Evolutionary conservation across 2,329 filamentous ascomycete species (phyloP).

Genomic region (Huntiella bhutanensis): DNA sequence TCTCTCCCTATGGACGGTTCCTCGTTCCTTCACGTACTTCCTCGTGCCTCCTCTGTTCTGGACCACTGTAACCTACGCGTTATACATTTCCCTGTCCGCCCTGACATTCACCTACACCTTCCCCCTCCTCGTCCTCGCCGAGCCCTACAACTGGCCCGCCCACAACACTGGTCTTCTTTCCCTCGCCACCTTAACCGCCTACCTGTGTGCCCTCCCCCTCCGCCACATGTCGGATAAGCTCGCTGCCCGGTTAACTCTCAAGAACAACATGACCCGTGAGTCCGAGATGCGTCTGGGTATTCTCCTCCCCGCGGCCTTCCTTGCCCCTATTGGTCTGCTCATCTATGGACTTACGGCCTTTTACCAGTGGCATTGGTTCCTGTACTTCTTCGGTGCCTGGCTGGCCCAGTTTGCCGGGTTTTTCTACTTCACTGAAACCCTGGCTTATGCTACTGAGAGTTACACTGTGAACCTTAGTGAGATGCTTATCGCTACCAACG

Average conservation of each 20-base stretch:
- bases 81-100: conserved; percentile 22
- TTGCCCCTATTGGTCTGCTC: conserved; percentile 24
- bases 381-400: conserved; percentile 30
- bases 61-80: conserved; percentile 24
- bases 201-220: conserved; percentile 24
- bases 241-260: conserved; percentile 24
- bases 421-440: conserved; percentile 37
- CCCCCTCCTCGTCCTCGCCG: conserved; percentile 25
- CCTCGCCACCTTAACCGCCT: conserved; percentile 17
- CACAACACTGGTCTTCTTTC: conserved; percentile 27
- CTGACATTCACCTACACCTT: conserved; percentile 31
- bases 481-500: conserved; percentile 41
- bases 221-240: conserved; percentile 24
- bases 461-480: conserved; percentile 40
- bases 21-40: conserved; percentile 28
- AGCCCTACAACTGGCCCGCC: conserved; percentile 27
- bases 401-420: conserved; percentile 30
- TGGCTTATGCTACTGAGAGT: conserved; percentile 41
- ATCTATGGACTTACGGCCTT: conserved; percentile 23
- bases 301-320: conserved; percentile 20
- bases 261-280: conserved; percentile 27
- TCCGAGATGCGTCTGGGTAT: conserved; percentile 28
- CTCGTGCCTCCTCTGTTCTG: conserved; percentile 29
- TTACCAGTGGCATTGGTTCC: conserved; percentile 24
- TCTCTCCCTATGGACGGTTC: conserved; percentile 25